phyloP scores from a whole-genome alignment of 208 protist genomes.

The Trypanosoma mega region DNA sequence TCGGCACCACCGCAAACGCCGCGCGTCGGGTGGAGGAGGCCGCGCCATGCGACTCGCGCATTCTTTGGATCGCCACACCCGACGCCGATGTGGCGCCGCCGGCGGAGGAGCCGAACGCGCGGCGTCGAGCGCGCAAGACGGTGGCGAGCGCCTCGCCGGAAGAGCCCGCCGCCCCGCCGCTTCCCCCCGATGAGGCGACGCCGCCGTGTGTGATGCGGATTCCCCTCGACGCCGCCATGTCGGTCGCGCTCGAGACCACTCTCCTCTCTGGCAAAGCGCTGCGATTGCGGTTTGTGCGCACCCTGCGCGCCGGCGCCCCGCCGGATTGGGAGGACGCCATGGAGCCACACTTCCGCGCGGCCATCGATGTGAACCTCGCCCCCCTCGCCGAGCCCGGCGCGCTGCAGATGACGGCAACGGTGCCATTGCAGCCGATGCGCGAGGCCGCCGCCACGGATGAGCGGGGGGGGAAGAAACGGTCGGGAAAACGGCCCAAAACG shows the following conservation, averaged over 20 bases:
- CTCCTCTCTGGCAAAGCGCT: slow-evolving; percentile 46
- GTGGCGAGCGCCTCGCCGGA: slow-evolving; percentile 13
- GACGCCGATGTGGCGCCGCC: slow-evolving; percentile 9
- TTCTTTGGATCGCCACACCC: slow-evolving; percentile 37
- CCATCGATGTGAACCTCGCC: slow-evolving; percentile 48
- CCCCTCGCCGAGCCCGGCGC: slow-evolving; percentile 67
- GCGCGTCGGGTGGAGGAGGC: neutral
- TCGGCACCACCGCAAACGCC: slow-evolving; percentile 17
- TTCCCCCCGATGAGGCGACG: slow-evolving; percentile 43
- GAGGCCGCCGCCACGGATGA: slow-evolving; percentile 13
- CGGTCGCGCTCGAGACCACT: slow-evolving; percentile 50
- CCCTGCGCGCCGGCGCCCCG: slow-evolving; percentile 57
- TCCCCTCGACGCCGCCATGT: slow-evolving; percentile 51
- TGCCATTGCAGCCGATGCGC: slow-evolving; percentile 42
- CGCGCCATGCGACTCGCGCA: slow-evolving; percentile 4
- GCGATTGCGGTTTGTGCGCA: slow-evolving; percentile 55
- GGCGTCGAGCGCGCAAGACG: slow-evolving; percentile 26
- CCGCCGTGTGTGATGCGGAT: slow-evolving; percentile 77
- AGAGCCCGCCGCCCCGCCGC: slow-evolving; percentile 27
- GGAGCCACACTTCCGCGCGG: slow-evolving; percentile 63
- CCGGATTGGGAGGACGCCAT: slow-evolving; percentile 86
- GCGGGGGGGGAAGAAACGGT: slow-evolving; percentile 32
- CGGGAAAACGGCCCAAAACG: slow-evolving; percentile 32
- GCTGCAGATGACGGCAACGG: slow-evolving; percentile 30
- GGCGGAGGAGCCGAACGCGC: slow-evolving; percentile 27